Evolutionary conservation across 768 basidiomycete species (phyloP), one percentile per base, ranked within the genome.

Genomic region (Mycena chlorophos): DNA sequence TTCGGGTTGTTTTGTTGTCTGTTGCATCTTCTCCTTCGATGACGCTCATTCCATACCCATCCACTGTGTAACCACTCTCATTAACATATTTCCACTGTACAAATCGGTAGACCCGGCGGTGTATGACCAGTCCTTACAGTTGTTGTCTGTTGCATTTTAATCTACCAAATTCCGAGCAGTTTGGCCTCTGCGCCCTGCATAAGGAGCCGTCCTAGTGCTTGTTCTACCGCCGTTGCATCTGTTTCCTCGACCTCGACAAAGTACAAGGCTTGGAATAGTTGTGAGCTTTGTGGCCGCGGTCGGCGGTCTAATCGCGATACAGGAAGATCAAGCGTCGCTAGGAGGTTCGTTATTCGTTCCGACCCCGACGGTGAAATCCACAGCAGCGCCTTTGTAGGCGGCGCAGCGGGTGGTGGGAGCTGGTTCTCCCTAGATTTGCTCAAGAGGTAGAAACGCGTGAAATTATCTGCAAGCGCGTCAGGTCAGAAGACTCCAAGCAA

Each of bases 401-500:
- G 56, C 17, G 38, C 48, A n/a, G 58, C 40, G n/a, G 65, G 66
- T 16, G 64, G 38, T 19, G 54, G 40, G 28, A 42, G 49, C 4
- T 75, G 74, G 25, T 73, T 56, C 10, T 60, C 57, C 10, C 59
- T 55, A 3, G 75, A 65, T 30, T 62, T 67, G 3, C 79, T 72
- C 54, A 89, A 60, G 43, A 89, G 70, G 61, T 81, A 87, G 70
- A 90, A 90, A 38, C 87, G 81, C 4, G 89, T 90, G 49, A 74
- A 81, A 61, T 90, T 89, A 19, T 69, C 89, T 89, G 66, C 22
- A 39, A 47, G 25, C 25, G 28, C 25, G 37, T 23, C 27, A 54
- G 39, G 27, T 8, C 52, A 4, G 4, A 59, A n/a, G 61, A 58
- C 54, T 54, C 20, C 29, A 50, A 22, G 26, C 50, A 4, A 46